Base-by-base conservation (phyloP, 1,284 basidiomycete genomes). In the Volvariella surrecta region DNA sequence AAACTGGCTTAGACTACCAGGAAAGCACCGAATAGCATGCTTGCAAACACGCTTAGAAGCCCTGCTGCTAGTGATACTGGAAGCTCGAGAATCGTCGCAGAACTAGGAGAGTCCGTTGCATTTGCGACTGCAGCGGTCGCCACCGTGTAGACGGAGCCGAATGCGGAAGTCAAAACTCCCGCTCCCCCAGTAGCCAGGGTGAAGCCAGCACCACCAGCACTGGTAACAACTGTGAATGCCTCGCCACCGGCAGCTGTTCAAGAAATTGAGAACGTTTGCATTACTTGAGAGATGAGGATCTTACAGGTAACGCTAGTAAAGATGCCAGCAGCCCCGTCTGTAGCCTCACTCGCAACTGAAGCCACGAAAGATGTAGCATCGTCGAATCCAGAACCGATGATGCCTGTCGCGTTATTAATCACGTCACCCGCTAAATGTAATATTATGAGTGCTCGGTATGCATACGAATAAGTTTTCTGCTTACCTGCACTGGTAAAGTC, bases 181-280 rank as follows among this genome's bases (percentile, higher is more conserved):
- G 58, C 70, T 4, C 62, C 70, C 1, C 58, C 57, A 2, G 48
- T 51, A 30, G 65, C 63, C n/a, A 71, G 58, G 2, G 70, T 70
- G 39, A 71, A 52, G 4, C 57, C 65, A 9, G 58, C 53, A 6
- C 69, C 70, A 15, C 67, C 62, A 15, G 54, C 58, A 39, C 62
- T 67, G 17, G 63, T 61, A 4, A 78, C 66, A 10, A 82, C 60
- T 1, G 79, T 82, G 47, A 73, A 58, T 2, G 66, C 79, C 32
- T 68, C 41, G 8, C 76, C 80, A 18, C 71, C 80, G 28, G 67
- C 52, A 17, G 77, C 79, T 81, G 50, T 16, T 19, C 45, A 39
- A 41, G 42, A 16, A 17, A 19, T 20, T 34, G 32, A 46, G 35
- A 42, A 31, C 13, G 32, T 46, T 44, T 49, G 42, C 43, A 13